phyloP scores from a whole-genome alignment of 2,329 filamentous ascomycete species.

The Hortaea sp. region DNA sequence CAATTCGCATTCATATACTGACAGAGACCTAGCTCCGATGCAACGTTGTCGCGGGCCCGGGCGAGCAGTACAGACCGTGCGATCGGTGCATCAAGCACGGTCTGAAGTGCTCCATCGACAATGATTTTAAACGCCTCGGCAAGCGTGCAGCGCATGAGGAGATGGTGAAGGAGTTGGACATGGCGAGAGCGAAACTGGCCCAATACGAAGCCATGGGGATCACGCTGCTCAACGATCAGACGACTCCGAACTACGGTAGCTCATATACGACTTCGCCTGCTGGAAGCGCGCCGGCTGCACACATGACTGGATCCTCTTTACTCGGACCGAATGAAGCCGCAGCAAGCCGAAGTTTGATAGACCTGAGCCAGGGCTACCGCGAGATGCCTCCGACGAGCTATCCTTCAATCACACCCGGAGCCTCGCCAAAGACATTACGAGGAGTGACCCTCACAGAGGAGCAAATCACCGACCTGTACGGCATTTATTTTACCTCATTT shows the following conservation, averaged over 20 bases:
- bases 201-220: slow-evolving; percentile 22
- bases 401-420: slow-evolving; percentile 44
- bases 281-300: slow-evolving; percentile 16
- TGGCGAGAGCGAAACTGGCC: slow-evolving; percentile 31
- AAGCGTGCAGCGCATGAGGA: slow-evolving; percentile 77
- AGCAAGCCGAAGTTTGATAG: slow-evolving; percentile 26
- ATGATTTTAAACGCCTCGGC: slow-evolving; percentile 75
- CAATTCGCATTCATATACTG: slow-evolving; percentile 5
- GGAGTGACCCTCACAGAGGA: slow-evolving; percentile 33
- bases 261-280: slow-evolving; percentile 16
- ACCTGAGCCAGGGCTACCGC: slow-evolving; percentile 28
- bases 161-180: slow-evolving; percentile 74
- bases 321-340: slow-evolving; percentile 28
- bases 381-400: slow-evolving; percentile 32
- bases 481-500: slow-evolving; percentile 65
- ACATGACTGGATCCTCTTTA: slow-evolving; percentile 20
- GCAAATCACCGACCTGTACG: slow-evolving; percentile 49
- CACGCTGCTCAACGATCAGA: slow-evolving; percentile 8
- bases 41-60: slow-evolving; percentile 69
- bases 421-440: slow-evolving; percentile 50
- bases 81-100: slow-evolving; percentile 69
- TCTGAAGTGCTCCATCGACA: slow-evolving; percentile 76
- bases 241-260: slow-evolving; percentile 10
- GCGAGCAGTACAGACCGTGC: slow-evolving; percentile 55
- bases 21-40: slow-evolving; percentile 55